Evolutionary conservation across 164 flowering plant species (phyloP), one percentile per base, ranked within the genome.

Genomic region (Aristolochia californica): DNA sequence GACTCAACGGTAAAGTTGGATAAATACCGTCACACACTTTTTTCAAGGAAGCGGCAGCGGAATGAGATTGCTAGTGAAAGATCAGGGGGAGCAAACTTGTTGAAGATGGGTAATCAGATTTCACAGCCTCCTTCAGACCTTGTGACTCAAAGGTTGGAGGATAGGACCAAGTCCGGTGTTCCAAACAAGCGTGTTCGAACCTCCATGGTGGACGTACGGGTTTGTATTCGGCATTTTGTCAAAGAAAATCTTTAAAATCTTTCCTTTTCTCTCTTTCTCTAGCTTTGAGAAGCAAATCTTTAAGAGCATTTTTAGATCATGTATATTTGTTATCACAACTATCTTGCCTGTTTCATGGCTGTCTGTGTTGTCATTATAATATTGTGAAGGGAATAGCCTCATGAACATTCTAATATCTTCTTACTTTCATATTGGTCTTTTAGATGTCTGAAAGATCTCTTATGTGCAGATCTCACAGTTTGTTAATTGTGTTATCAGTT

Each of bases 181-280:
- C 71, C 77, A 53, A 87, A 77, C 69, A 90, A 77, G 82, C 85
- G 95, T 30, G 77, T 80, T 62, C 85, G 93, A 54, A 75, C 89
- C 65, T 84, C 94, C 26, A 28, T 79, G 50, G 80, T 77, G 53
- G 91, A 85, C 53, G 68, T 68, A 68, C 70, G 86, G 85, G 86
- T 85, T 65, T 71, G 85, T 74, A 67, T 60, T 25, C 56, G 57
- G 43, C 16, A 30, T 63, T 53, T 27, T 22, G 20, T 13, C 4
- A 12, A 27, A 30, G 45, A 25, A 38, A 43, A 58, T n/a, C 44
- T 61, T 43, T 53, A 17, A 47, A 47, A 30, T 23, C 30, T 49
- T 5, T 59, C 34, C 58, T 0, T 43, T 0, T 43, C 13, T 16
- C 28, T 16, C 15, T 8, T 15, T 21, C 21, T 22, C 15, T 44